Conservation (phyloP, 2,329 filamentous ascomycete species). For the Penicillium sp. region DNA sequence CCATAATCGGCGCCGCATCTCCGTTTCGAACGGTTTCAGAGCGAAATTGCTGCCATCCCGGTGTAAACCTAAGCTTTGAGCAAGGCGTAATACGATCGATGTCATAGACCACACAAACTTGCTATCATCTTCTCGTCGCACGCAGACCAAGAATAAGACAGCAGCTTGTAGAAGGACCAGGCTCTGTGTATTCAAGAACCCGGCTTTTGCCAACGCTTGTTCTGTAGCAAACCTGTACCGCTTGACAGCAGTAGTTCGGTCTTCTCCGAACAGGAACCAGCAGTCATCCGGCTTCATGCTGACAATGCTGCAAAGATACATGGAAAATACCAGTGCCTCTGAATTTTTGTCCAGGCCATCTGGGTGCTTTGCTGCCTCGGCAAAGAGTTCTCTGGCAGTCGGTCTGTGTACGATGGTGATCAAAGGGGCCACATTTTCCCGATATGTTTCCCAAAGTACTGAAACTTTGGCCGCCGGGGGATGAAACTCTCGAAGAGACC, state of each 20-base stretch:
- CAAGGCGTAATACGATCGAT: conserved; percentile 36
- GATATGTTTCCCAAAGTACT: conserved; percentile 50
- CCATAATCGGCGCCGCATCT: conserved; percentile 47
- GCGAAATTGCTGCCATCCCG: conserved; percentile 44
- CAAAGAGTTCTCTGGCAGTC: conserved; percentile 44
- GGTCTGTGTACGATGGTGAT: conserved; percentile 54
- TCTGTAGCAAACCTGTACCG: conserved; percentile 56
- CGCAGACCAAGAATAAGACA: conserved; percentile 51
- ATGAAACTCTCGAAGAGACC: conserved; percentile 50
- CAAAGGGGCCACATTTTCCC: conserved; percentile 54
- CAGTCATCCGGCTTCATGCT: conserved; percentile 37
- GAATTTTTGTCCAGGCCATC: conserved; percentile 45
- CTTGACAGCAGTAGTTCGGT: conserved; percentile 42
- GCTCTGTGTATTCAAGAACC: conserved; percentile 55
- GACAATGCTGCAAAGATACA: conserved; percentile 52
- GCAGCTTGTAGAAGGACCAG: conserved; percentile 55
- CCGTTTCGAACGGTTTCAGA: conserved; percentile 43
- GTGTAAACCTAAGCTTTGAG: conserved; percentile 43
- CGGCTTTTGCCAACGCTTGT: conserved; percentile 55
- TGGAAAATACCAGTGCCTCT: conserved; percentile 53
- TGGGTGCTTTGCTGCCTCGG: conserved; percentile 44
- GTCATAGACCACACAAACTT: conserved; percentile 40
- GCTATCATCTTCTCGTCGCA: conserved; percentile 35
- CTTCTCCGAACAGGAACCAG: conserved; percentile 43
- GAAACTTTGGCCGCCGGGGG: conserved; percentile 45